These are phyloP conservation scores for Poteriospumella lacustris DNA, from an alignment of 108 stramenopile genomes.

Conservation along the genomic window DNA sequence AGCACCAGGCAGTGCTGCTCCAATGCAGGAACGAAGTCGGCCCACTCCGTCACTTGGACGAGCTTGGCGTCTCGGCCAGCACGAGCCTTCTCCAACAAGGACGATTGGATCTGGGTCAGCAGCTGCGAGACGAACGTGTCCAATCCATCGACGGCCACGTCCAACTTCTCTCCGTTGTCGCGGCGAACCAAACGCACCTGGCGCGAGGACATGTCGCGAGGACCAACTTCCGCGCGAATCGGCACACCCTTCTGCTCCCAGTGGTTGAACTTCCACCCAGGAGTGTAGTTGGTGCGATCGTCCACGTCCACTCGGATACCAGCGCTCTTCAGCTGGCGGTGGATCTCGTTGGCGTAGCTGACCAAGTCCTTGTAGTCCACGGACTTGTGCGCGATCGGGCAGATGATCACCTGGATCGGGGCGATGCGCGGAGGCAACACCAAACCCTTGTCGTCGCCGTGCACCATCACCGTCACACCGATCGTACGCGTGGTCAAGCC, in stretches of 20 bases:
- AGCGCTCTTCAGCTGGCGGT: conserved; percentile 30
- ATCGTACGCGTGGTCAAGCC: conserved; percentile 95
- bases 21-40: conserved; percentile 93
- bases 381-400: conserved; percentile 87
- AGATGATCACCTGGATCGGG: conserved; percentile 89
- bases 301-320: conserved; percentile 77
- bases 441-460: conserved; percentile 96
- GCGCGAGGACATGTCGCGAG: conserved; percentile 80
- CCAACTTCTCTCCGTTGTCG: conserved; percentile 60
- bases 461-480: conserved; percentile 99
- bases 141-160: conserved; percentile 57
- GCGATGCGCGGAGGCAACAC: conserved; percentile 93
- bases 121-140: conserved; percentile 54
- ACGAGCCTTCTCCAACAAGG: conserved; percentile 82
- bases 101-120: conserved; percentile 77
- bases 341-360: conserved; percentile 65
- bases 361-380: conserved; percentile 59
- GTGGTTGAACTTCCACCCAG: conserved; percentile 99
- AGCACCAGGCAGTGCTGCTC: conserved; percentile 87
- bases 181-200: conserved; percentile 72
- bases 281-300: conserved; percentile 85
- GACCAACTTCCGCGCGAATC: conserved; percentile 94
- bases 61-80: conserved; percentile 80
- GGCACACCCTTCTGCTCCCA: conserved; percentile 99
- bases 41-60: conserved; percentile 88